These are phyloP conservation scores for Cutaneotrichosporon cyanovorans DNA, from an alignment of 1,284 basidiomycete species.

Conservation along the genomic window DNA sequence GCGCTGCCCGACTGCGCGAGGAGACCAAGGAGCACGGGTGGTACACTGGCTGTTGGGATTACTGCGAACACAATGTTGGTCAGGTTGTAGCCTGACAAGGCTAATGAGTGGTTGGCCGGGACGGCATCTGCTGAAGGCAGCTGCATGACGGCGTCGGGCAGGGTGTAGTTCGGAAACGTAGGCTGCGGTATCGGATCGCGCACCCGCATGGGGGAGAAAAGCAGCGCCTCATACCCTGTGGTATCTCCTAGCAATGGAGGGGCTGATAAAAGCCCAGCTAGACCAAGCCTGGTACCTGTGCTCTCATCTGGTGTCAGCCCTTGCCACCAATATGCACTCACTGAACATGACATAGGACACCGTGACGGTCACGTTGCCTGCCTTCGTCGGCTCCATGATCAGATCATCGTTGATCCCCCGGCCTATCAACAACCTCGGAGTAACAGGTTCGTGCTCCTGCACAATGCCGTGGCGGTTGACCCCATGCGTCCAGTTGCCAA, in stretches of 20 bases:
- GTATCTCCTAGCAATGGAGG: conserved; percentile 61
- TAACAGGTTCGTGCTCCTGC: not conserved
- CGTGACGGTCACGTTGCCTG: conserved; percentile 1
- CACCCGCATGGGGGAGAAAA: conserved; percentile 63
- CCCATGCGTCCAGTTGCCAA: conserved; percentile 53
- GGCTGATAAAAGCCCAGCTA: not conserved
- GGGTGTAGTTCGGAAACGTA: conserved; percentile 70
- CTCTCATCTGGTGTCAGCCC: too few relatives aligned
- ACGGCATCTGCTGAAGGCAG: conserved; percentile 32
- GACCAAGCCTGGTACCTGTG: not conserved
- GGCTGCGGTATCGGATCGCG: conserved; percentile 46
- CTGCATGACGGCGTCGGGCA: conserved; percentile 56
- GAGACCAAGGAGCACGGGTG: too few relatives aligned
- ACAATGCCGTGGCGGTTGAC: not conserved
- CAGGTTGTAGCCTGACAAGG: not conserved
- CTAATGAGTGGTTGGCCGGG: not conserved
- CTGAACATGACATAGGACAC: not conserved
- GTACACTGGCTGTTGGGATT: not conserved
- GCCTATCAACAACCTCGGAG: conserved; percentile 4
- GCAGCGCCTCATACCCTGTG: conserved; percentile 62
- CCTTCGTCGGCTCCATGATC: not conserved
- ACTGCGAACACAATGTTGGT: not conserved
- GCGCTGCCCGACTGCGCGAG: not conserved
- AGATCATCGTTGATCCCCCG: conserved; percentile 4
- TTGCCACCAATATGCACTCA: not conserved